These are phyloP conservation scores for Kluyveromyces sp. DNA, from an alignment of 1,139 yeast species.

Conservation along the genomic window DNA sequence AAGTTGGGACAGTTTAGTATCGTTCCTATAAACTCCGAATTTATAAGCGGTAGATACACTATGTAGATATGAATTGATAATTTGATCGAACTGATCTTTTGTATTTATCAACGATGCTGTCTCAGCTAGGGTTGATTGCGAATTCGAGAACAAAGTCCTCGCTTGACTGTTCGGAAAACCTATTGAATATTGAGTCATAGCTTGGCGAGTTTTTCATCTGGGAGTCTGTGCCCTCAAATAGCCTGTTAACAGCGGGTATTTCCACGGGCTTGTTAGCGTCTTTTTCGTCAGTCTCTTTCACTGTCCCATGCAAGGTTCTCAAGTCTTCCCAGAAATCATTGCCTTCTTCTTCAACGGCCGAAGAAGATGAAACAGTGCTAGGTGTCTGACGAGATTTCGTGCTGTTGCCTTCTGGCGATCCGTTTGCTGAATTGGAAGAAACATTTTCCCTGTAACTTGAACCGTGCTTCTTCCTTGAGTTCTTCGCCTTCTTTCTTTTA, in stretches of 20 bases:
- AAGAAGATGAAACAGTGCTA: slow-evolving; percentile 9
- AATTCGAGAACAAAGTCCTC: slow-evolving; percentile 12
- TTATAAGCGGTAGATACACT: background rate
- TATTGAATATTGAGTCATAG: slow-evolving; percentile 4
- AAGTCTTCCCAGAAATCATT: slow-evolving; percentile 67
- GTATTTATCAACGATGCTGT: background rate
- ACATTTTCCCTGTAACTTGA: background rate
- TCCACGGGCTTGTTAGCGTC: background rate
- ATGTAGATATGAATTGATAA: no score
- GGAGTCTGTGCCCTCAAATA: background rate
- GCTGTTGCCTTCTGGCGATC: slow-evolving; percentile 1
- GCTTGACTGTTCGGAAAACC: background rate
- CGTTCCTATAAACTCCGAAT: slow-evolving; percentile 1
- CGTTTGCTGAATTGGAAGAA: slow-evolving; percentile 8
- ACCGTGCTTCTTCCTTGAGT: slow-evolving; percentile 7
- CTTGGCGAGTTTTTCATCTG: slow-evolving; percentile 2
- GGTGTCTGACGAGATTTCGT: slow-evolving; percentile 6
- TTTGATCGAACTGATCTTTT: no score
- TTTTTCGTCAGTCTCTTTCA: slow-evolving; percentile 15
- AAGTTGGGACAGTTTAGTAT: background rate
- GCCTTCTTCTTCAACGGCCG: slow-evolving; percentile 41
- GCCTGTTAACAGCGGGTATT: background rate
- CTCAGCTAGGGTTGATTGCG: slow-evolving; percentile 35
- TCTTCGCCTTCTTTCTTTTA: slow-evolving; percentile 14
- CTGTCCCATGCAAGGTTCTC: slow-evolving; percentile 39